phyloP scores from a whole-genome alignment of 345 rosid species.

The Syzygium aqueum region DNA sequence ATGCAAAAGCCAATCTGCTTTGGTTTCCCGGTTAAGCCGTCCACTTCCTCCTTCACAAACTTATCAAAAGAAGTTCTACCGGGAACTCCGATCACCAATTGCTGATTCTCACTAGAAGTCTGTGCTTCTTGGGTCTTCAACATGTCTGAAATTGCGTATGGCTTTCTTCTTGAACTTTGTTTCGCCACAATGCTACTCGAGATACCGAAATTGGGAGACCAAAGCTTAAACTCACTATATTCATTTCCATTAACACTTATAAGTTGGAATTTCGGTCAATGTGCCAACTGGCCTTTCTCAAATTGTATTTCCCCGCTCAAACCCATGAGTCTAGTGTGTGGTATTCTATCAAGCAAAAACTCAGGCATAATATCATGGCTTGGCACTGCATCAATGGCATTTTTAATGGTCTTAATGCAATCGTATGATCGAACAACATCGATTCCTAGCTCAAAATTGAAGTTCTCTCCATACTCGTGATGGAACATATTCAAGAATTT shows the following conservation, averaged over 20 bases:
- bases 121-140: conserved; percentile 31
- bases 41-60: conserved; percentile 23
- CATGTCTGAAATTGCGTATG: neutral
- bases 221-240: conserved; percentile 28
- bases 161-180: neutral
- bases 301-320: conserved; percentile 30
- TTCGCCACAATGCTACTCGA: neutral
- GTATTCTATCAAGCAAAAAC: neutral
- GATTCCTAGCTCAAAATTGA: conserved; percentile 18
- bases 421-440: conserved; percentile 32
- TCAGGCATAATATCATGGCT: neutral
- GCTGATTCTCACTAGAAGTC: neutral
- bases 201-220: conserved; percentile 25
- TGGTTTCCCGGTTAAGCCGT: neutral
- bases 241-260: conserved; percentile 29
- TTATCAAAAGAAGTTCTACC: conserved; percentile 18
- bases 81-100: conserved; percentile 30
- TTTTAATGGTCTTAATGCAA: conserved; percentile 8
- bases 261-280: conserved; percentile 4
- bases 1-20: conserved; percentile 30
- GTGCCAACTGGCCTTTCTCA: conserved; percentile 1
- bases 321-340: conserved; percentile 18
- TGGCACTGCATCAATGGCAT: conserved; percentile 1
- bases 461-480: conserved; percentile 10
- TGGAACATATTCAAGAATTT: conserved; percentile 9